A percentile compares a stretch with the other conserved stretches of the same genome.
Conservation (phyloP, 2,329 filamentous ascomycete genomes). For the Hypoxylon sp. region DNA sequence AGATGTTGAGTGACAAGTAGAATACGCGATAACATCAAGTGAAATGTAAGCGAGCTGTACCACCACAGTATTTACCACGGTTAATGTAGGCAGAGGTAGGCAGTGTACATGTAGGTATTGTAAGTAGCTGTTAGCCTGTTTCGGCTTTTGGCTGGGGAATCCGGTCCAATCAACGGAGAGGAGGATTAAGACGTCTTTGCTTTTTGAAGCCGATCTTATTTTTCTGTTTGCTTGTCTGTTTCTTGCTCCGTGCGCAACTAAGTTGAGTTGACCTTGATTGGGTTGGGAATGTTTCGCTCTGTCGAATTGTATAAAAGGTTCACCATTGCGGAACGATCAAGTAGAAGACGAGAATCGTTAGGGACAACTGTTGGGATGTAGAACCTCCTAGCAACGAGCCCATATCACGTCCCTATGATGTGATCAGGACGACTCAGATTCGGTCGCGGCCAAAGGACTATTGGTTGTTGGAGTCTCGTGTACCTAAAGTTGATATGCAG, state of each 20-base stretch:
- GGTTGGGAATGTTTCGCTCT: conserved; percentile 18
- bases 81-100: conserved; percentile 20
- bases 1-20: conserved; percentile 3
- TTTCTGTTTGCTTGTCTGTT: conserved; percentile 37
- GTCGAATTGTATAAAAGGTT: conserved; percentile 21
- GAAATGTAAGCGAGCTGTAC: conserved; percentile 25
- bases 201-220: conserved; percentile 28
- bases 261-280: conserved; percentile 26
- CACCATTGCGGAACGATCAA: conserved; percentile 39
- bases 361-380: conserved; percentile 18
- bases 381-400: conserved; percentile 12
- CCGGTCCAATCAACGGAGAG: conserved; percentile 33
- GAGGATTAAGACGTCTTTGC: conserved; percentile 19
- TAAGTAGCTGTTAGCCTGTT: conserved; percentile 37
- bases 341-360: conserved; percentile 27
- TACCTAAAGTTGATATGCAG: conserved; percentile 35
- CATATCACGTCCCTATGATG: conserved; percentile 38
- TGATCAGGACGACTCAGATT: conserved; percentile 41
- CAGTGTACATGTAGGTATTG: neutral
- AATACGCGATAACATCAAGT: conserved; percentile 26
- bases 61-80: conserved; percentile 20
- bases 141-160: conserved; percentile 42
- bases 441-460: conserved; percentile 33
- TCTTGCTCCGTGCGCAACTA: conserved; percentile 10
- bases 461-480: conserved; percentile 30